Evolutionary conservation across 2,329 filamentous ascomycete species (phyloP).

Genomic region (Calonectria honghensis): DNA sequence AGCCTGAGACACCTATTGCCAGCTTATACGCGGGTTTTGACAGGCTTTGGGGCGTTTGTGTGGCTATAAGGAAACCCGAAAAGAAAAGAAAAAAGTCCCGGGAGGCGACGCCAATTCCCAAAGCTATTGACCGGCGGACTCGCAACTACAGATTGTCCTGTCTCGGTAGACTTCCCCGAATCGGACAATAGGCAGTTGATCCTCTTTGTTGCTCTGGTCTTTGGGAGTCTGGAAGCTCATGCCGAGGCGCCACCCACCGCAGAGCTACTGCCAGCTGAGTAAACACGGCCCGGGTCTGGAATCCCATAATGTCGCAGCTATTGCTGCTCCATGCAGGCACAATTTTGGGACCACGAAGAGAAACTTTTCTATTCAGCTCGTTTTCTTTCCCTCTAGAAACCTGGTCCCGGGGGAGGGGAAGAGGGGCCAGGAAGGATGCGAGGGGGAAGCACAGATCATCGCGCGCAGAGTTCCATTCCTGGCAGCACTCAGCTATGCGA

Average conservation of each 20-base stretch:
- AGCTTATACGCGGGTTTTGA: constrained; percentile 1
- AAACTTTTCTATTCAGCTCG: neutral
- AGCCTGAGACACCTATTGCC: constrained; percentile 11
- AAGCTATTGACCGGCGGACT: constrained; percentile 26
- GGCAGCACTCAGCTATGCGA: neutral
- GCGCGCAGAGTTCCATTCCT: constrained; percentile 11
- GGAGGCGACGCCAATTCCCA: constrained; percentile 7
- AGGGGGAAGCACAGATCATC: constrained; percentile 18
- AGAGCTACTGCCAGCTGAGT: constrained; percentile 8
- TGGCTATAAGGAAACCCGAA: neutral
- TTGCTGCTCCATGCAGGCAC: constrained; percentile 3
- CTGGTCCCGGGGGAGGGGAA: neutral
- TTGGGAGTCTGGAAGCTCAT: constrained; percentile 12
- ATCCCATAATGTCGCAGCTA: neutral
- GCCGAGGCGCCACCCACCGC: constrained; percentile 7
- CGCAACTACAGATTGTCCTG: neutral
- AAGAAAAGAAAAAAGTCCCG: constrained; percentile 2
- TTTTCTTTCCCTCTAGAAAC: neutral
- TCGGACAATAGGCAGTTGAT: neutral
- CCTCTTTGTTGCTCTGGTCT: neutral
- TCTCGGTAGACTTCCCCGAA: neutral
- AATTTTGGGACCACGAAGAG: neutral
- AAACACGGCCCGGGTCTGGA: neutral
- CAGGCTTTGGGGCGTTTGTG: neutral
- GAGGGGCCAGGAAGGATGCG: neutral